Evolutionary conservation across 768 basidiomycete genomes (phyloP).

Genomic region (Psilocybe tampanensis): DNA sequence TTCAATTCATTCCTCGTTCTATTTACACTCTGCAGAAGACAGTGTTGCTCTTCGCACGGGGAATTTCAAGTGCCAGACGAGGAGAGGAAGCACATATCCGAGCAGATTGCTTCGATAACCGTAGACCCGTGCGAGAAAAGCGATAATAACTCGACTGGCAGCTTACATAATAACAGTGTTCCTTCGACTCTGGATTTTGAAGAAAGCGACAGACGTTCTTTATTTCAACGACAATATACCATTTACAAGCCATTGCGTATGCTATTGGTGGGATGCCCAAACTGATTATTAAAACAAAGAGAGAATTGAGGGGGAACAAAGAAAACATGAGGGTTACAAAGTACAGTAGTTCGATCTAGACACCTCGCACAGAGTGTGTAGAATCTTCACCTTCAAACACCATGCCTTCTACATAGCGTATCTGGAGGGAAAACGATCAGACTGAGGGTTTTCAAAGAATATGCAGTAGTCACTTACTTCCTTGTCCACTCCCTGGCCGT

Average conservation of each 20-base stretch:
- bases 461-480: conserved; percentile 65
- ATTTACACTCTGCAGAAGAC: no score
- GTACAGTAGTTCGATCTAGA: conserved; percentile 33
- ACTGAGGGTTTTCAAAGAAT: neutral
- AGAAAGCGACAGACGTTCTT: neutral
- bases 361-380: conserved; percentile 23
- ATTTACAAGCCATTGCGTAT: conserved; percentile 12
- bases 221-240: conserved; percentile 3
- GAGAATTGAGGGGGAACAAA: conserved; percentile 20
- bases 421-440: conserved; percentile 26
- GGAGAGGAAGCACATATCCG: neutral
- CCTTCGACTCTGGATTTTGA: neutral
- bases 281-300: conserved; percentile 34
- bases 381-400: conserved; percentile 20
- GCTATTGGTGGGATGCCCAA: conserved; percentile 25
- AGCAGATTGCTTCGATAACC: neutral
- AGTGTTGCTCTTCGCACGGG: no score
- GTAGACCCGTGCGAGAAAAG: neutral
- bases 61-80: neutral
- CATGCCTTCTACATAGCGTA: conserved; percentile 53
- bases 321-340: conserved; percentile 33
- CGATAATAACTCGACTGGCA: neutral
- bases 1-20: no score
- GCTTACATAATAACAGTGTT: neutral
- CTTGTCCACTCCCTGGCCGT: conserved; percentile 99